Evolutionary conservation across 495 filamentous ascomycete species (phyloP), one percentile per base, ranked within the genome.

Genomic region (Hyaloscypha finlandica): DNA sequence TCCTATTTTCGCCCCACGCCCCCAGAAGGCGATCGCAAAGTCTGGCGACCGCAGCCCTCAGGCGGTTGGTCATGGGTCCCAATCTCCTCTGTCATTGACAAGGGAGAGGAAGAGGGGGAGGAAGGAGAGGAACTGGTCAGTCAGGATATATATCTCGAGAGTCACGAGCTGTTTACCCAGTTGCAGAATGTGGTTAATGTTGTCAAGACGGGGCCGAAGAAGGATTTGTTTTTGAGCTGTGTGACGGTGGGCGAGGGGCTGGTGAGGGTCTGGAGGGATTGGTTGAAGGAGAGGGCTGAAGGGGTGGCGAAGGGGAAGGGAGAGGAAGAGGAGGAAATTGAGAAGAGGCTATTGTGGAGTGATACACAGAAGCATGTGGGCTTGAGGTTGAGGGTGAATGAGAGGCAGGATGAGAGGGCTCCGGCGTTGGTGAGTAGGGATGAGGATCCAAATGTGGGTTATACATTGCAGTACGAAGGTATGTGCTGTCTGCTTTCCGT

Each of bases 141-240:
- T 16, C 84, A 89, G 25, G 82, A 83, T 22, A 66, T 94, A 60
- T 82, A 79, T 65, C 77, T 94, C 3, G 91, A 92, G 59, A 81
- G 77, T 2, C 80, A 83, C 70, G 90, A 93, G 76, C 76, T 86
- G 30, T 92, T 93, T 74, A 85, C 88, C 0, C 90, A 94, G 73
- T 80, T 93, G 14, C 88, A 85, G 70, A 82, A 87, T 9, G 74
- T 84, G 16, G 84, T 84, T 29, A 90, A 88, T 74, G 74, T 94
- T 22, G 90, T 92, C 45, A 88, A 88, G 73, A 72, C 87, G 11
- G 85, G 88, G 30, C 85, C 87, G 6, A 81, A 81, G 71, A 79
- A 67, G 68, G 86, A 82, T 48, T 74, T 85, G 22, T 91, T 88
- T 68, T 73, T 84, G 52, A 86, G 84, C 71, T 84, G 86, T 59